Conservation (phyloP, 257 asterid genomes). For the Scutellaria minor region DNA sequence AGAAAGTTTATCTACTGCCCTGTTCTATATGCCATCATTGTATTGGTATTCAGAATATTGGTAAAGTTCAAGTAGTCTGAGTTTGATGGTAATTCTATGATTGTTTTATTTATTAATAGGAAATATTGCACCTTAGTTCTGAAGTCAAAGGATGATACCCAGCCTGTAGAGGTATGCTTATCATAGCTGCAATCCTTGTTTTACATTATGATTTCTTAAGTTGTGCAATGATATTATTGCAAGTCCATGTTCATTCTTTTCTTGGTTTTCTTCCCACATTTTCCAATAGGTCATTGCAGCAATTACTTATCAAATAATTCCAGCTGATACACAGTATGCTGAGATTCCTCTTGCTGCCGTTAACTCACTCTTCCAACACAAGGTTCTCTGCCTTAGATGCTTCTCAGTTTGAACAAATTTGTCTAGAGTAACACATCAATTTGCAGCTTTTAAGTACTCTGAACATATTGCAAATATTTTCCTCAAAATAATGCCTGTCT, state of each 20-base stretch:
- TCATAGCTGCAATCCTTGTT: constrained; percentile 25
- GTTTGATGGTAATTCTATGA: constrained; percentile 9
- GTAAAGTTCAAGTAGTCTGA: constrained; percentile 10
- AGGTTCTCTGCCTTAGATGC: constrained; percentile 51
- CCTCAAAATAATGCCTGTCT: constrained; percentile 1
- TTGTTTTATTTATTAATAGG: constrained; percentile 48
- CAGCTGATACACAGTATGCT: constrained; percentile 86
- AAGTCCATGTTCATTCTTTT: not conserved
- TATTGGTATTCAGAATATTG: not conserved
- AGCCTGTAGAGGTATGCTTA: constrained; percentile 60
- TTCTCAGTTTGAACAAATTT: constrained; percentile 10
- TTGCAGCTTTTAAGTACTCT: constrained; percentile 16
- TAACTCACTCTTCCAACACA: constrained; percentile 60
- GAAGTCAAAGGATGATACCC: constrained; percentile 48
- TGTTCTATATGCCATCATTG: not conserved
- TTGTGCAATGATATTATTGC: constrained; percentile 2
- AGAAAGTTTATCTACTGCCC: not conserved
- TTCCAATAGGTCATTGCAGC: constrained; percentile 76
- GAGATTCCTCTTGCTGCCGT: constrained; percentile 98
- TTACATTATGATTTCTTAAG: constrained; percentile 14
- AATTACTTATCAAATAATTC: constrained; percentile 79
- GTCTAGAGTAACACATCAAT: not conserved
- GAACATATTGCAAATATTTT: not conserved
- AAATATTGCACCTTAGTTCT: constrained; percentile 80
- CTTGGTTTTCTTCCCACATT: constrained; percentile 17